Evolutionary conservation across 2,329 filamentous ascomycete species (phyloP).

Genomic region (Alternaria atra): DNA sequence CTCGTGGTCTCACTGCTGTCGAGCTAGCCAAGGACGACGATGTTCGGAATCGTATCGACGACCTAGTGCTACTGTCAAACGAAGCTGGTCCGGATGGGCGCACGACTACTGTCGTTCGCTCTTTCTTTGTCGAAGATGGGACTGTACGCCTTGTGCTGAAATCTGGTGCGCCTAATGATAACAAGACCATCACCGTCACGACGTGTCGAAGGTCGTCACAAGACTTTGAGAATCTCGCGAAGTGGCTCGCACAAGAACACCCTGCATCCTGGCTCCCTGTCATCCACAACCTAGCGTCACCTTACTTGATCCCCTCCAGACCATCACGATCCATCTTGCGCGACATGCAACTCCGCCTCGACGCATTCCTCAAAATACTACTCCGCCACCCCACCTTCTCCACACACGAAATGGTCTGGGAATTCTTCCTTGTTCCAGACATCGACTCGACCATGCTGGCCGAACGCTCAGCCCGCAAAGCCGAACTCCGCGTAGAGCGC

Average conservation of each 20-base stretch:
- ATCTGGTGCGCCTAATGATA: slow-evolving; percentile 84
- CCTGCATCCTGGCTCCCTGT: slow-evolving; percentile 94
- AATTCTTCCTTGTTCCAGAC: slow-evolving; percentile 97
- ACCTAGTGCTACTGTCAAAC: slow-evolving; percentile 81
- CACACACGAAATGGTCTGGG: slow-evolving; percentile 97
- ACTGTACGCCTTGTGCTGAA: slow-evolving; percentile 93
- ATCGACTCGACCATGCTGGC: slow-evolving; percentile 90
- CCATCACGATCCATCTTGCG: slow-evolving; percentile 87
- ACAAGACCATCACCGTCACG: slow-evolving; percentile 88
- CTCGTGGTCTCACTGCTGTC: slow-evolving; percentile 89
- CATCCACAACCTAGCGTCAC: slow-evolving; percentile 78
- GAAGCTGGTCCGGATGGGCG: slow-evolving; percentile 75
- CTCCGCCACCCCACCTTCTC: slow-evolving; percentile 90
- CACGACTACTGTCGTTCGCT: slow-evolving; percentile 90
- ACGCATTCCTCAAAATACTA: slow-evolving; percentile 87
- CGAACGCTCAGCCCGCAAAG: slow-evolving; percentile 86
- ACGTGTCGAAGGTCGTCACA: slow-evolving; percentile 87
- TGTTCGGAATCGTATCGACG: slow-evolving; percentile 94
- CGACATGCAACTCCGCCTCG: slow-evolving; percentile 85
- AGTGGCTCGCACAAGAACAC: slow-evolving; percentile 85
- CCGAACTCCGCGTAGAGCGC: slow-evolving; percentile 80
- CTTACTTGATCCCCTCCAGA: slow-evolving; percentile 91
- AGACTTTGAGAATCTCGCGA: slow-evolving; percentile 91
- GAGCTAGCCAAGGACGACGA: slow-evolving; percentile 98
- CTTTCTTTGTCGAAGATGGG: slow-evolving; percentile 96